Evolutionary conservation across 306 rosid genomes (phyloP), one percentile per base, ranked within the genome.

Genomic region (Pyrus pyrifolia): DNA sequence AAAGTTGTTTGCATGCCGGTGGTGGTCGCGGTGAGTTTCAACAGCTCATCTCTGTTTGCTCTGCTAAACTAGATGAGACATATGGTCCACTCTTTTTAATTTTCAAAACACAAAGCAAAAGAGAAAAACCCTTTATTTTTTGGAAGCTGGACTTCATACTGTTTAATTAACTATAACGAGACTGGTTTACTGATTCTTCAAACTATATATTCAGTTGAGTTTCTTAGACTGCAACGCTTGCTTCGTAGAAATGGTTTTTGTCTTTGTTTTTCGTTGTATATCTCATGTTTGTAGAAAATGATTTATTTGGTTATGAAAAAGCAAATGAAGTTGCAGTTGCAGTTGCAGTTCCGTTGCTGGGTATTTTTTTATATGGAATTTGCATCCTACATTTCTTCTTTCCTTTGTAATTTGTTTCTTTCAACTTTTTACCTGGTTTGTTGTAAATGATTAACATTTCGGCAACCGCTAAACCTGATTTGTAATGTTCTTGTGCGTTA

Each of bases 1-100:
- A 93, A 87, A 87, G 71, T 90, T 83, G 79, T 89, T 76, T 82
- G 88, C 87, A 89, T 90, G 74, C 97, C 92, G 19, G 97, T 84
- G 75, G 92, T 90, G 57, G 97, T 93, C 46, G 96, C 96, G 66
- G 92, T 90, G 83, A 90, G 96, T 90, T 40, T 61, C 66, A 27
- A 61, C 66, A 61, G 5, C 38, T 61, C 38, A 27, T 12, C 66
- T 61, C 66, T 25, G 65, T 15, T 61, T 27, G 44, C 44, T 61
- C 66, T 61, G 66, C 66, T 27, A 13, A 25, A 40, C 45, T 40
- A 40, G 10, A 40, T 1, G 8, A 40, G 10, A 7, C 44, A 7
- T 40, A 2, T 40, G 44, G 44, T 40, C 11, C 44, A 40, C 44
- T 8, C 44, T 11, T 8, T 40, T 40, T 40, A 40, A 40, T 8